Base-by-base conservation (phyloP, 2,329 filamentous ascomycete species). In the Fusarium nematophilum region DNA sequence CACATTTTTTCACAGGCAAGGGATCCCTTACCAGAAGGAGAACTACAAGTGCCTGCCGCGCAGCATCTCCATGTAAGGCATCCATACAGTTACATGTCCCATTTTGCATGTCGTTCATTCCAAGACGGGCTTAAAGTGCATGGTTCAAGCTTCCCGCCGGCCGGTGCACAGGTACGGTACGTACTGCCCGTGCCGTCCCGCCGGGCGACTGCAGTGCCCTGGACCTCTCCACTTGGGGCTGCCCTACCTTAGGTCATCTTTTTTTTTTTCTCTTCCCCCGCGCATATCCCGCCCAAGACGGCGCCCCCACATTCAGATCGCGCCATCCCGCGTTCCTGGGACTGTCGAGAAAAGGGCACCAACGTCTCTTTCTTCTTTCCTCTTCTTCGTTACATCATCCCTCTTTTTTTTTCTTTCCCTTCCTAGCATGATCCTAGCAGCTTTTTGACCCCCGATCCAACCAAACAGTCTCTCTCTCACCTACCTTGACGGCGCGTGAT, bases 251-350 rank as follows among this genome's bases (percentile, higher is more conserved):
- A 58, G 29, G 58, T 58, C 38, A 58, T 45, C 37, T 34, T 47
- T 45, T 29, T 27, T 14, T n/a, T 5, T 26, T 21, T 4, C 4
- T 33, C 10, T 10, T n/a, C 13, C 36, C 23, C 33, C 37, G 39
- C 48, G 43, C 30, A 29, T 30, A 47, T 43, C 21, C 30, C 37
- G 29, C 18, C 30, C 45, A 21, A 26, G 9, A 11, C 25, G 11
- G 6, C 10, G 27, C 59, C 63, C 64, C 59, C 63, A 65, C 64
- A 65, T 23, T 53, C 18, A 44, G 39, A 66, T 60, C 49, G 57
- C 59, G 45, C 57, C 53, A 68, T 67, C 65, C 65, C 65, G 51
- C 65, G 51, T 56, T 57, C 45, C 57, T 60, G 54, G 65, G 38
- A 58, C 47, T 53, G 47, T 42, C 44, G 29, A 42, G 36, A 40